A percentile compares a stretch with the other conserved stretches of the same genome.
Evolutionary conservation across 1,139 yeast species (phyloP).

Genomic region (Keqinozyma sinolaborantium): DNA sequence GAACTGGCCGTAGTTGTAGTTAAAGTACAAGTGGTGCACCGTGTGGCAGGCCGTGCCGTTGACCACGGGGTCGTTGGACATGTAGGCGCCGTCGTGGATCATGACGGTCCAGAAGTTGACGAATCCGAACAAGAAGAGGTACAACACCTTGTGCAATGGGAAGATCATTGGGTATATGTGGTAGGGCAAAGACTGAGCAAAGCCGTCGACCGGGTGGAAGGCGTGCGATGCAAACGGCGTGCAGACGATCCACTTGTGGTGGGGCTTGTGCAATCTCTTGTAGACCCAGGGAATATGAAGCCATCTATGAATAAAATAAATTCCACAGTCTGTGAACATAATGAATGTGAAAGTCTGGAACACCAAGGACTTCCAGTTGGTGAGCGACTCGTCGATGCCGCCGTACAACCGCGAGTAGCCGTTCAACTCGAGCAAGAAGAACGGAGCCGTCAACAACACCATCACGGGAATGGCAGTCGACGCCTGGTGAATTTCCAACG

Average conservation of each 20-base stretch:
- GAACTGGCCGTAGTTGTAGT: constrained; percentile 97
- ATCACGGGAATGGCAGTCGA: constrained; percentile 78
- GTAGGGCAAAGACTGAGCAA: constrained; percentile 87
- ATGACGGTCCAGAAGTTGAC: constrained; percentile 97
- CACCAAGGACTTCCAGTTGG: constrained; percentile 64
- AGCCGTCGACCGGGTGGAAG: constrained; percentile 97
- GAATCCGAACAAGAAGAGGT: constrained; percentile 76
- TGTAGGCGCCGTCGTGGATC: constrained; percentile 96
- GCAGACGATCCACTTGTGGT: constrained; percentile 98
- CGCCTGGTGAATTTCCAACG: constrained; percentile 77
- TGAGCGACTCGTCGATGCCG: constrained; percentile 56
- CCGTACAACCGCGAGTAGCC: constrained; percentile 82
- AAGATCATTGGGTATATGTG: constrained; percentile 86
- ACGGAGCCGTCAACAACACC: constrained; percentile 85
- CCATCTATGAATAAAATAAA: constrained; percentile 87
- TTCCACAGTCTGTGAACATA: constrained; percentile 89
- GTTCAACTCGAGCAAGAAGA: constrained; percentile 78
- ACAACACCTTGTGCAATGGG: constrained; percentile 87
- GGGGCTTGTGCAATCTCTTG: constrained; percentile 91
- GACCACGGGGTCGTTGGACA: constrained; percentile 88
- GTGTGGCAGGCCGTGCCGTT: constrained; percentile 99
- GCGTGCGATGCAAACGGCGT: constrained; percentile 99
- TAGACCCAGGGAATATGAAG: constrained; percentile 89
- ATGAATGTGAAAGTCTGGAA: constrained; percentile 74
- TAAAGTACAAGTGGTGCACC: constrained; percentile 91